Base-by-base conservation (phyloP, 2,329 filamentous ascomycete genomes). In the Epichloe sp. region DNA sequence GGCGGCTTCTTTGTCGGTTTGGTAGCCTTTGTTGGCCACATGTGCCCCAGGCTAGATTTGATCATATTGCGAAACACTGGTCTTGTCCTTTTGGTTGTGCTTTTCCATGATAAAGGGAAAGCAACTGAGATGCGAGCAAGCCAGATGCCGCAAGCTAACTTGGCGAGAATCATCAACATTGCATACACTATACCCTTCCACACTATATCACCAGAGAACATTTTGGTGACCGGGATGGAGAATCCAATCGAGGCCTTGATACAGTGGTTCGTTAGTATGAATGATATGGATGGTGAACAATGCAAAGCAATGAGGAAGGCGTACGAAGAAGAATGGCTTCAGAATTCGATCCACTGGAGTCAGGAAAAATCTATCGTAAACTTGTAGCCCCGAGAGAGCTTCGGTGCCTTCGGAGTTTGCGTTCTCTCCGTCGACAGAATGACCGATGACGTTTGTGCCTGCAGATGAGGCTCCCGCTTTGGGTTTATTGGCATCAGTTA, bases 161-260 rank as follows among this genome's bases (percentile, higher is more conserved):
- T 86, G 3, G 68, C 74, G 2, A 86, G 48, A 1, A 73, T 61
- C 86, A 93, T 93, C 3, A 93, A 66, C 0, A 83, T 55, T 0
- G 83, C 73, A 58, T 90, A 93, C 1, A 89, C 73, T 0, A 89
- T 55, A 0, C 86, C 86, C 11, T 80, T 78, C 86, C 85, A 93
- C 2, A 89, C 66, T 0, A 86, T 72, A 0, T 67, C 59, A 0
- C 77, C 77, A 0, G 63, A 62, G 58, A 89, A 91, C 72, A 93
- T 80, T 5, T 78, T 67, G 0, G 76, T 78, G 34, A 91, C 83
- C 0, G 86, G 86, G 1, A 93, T 85, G 0, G 86, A 83, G 61
- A 91, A 90, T 0, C 86, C 86, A 37, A 91, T 84, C 0, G 76
- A 79, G 1, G 47, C 51, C 51, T 52, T 10, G 11, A 21, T 23